Evolutionary conservation across 2,329 filamentous ascomycete genomes (phyloP).

Genomic region (Allantophomopsis cytisporea): DNA sequence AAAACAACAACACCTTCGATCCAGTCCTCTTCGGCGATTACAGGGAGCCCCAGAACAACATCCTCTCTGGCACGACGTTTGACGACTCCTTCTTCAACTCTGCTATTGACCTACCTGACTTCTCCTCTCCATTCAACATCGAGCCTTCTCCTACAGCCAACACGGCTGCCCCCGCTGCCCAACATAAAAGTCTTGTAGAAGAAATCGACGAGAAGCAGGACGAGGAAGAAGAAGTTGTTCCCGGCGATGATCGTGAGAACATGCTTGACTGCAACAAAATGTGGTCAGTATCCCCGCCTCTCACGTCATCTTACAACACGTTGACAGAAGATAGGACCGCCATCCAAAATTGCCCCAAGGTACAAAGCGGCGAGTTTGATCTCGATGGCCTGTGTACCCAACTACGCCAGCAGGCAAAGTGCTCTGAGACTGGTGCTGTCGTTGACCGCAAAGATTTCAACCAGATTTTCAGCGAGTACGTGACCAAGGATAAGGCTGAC

Average conservation of each 20-base stretch:
- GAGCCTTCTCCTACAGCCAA: conserved; percentile 23
- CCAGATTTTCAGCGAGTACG: conserved; percentile 54
- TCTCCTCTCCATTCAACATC: conserved; percentile 69
- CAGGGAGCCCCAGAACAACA: conserved; percentile 75
- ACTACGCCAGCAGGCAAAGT: conserved; percentile 89
- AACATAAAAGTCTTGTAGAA: conserved; percentile 59
- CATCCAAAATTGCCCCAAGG: conserved; percentile 73
- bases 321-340: conserved; percentile 55
- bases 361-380: conserved; percentile 83
- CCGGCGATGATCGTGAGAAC: conserved; percentile 42
- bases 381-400: conserved; percentile 88
- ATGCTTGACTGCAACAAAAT: conserved; percentile 82
- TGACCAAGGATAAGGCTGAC: conserved; percentile 4
- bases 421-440: conserved; percentile 79
- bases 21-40: conserved; percentile 87
- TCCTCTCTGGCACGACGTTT: conserved; percentile 57
- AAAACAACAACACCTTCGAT: conserved; percentile 79
- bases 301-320: background rate
- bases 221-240: conserved; percentile 51
- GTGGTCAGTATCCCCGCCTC: conserved; percentile 48
- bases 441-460: conserved; percentile 86
- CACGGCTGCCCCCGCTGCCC: too few species aligned
- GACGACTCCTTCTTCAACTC: conserved; percentile 41
- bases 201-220: conserved; percentile 68
- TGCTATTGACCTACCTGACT: conserved; percentile 54